Percentiles rank a stretch among this genome's conserved stretches.
These are phyloP conservation scores for Vicia faba DNA, from an alignment of 306 rosid species.

Conservation along the genomic window DNA sequence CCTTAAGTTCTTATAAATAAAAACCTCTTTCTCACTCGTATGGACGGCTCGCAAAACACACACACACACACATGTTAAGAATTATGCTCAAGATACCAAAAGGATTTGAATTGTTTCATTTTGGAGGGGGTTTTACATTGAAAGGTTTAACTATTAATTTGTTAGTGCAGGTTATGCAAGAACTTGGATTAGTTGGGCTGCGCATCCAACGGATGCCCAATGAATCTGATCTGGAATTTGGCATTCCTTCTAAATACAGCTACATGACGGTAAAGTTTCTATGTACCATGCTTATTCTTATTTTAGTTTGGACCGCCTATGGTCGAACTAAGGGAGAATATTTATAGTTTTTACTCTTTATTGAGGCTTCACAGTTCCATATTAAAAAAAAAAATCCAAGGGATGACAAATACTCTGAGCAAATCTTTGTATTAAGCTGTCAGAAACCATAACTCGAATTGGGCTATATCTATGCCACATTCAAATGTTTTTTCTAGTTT, in stretches of 20 bases:
- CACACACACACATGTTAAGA: not conserved
- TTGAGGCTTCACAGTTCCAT: conserved; percentile 11
- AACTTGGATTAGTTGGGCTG: conserved; percentile 83
- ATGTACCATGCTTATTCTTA: conserved; percentile 24
- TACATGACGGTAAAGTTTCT: conserved; percentile 80
- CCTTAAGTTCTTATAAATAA: conserved; percentile 15
- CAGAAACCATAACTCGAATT: not conserved
- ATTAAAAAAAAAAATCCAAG: not conserved
- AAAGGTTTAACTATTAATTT: conserved; percentile 15
- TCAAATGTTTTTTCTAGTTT: not conserved
- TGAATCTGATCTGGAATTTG: conserved; percentile 85
- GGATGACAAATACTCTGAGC: conserved; percentile 23
- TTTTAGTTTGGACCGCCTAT: not conserved
- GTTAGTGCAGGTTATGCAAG: conserved; percentile 88
- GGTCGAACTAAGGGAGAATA: conserved; percentile 19
- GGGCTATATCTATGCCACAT: not conserved
- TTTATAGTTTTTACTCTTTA: not conserved
- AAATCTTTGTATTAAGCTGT: not conserved
- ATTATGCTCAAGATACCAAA: conserved; percentile 6
- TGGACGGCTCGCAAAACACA: not conserved
- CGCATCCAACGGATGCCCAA: conserved; percentile 98
- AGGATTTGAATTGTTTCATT: conserved; percentile 10
- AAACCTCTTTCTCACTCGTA: not conserved
- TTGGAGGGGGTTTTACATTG: not conserved
- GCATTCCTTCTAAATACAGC: conserved; percentile 86